Evolutionary conservation across 768 basidiomycete genomes (phyloP).

Genomic region (Hortiboletus flavorubellus): DNA sequence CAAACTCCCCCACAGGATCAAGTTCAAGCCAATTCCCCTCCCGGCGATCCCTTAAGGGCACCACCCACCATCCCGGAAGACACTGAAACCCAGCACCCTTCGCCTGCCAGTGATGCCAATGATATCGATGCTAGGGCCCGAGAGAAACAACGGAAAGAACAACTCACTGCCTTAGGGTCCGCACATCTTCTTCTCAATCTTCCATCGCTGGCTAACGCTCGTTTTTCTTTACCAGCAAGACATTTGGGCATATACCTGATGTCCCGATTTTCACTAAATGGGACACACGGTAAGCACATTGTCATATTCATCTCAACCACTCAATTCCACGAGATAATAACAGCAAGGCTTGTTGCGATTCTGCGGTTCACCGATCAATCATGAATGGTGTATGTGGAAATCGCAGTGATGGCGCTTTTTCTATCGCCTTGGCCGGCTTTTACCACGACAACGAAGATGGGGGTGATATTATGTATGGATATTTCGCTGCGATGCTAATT

Average conservation of each 20-base stretch:
- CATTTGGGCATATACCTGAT: constrained; percentile 25
- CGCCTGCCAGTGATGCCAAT: neutral
- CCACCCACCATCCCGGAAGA: neutral
- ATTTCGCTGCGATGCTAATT: neutral
- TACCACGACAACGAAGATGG: constrained; percentile 27
- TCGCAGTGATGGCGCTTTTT: constrained; percentile 6
- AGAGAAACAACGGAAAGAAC: neutral
- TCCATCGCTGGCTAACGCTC: neutral
- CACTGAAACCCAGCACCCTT: neutral
- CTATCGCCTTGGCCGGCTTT: constrained; percentile 17
- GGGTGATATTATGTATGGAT: constrained; percentile 25
- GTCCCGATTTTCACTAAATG: constrained; percentile 22
- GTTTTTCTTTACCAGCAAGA: constrained; percentile 9
- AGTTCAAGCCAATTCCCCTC: neutral
- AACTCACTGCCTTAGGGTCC: neutral
- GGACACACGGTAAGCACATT: constrained; percentile 14
- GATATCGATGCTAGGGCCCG: too few species aligned
- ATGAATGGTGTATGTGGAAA: constrained; percentile 24
- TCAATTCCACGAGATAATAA: neutral
- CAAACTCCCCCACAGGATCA: neutral
- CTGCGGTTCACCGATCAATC: constrained; percentile 16
- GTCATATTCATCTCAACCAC: neutral
- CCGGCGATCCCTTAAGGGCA: neutral
- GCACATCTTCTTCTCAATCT: neutral
- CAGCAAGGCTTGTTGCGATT: constrained; percentile 6